Conservation (phyloP, 805 yeast genomes). For the Kluyveromyces starmeri region DNA sequence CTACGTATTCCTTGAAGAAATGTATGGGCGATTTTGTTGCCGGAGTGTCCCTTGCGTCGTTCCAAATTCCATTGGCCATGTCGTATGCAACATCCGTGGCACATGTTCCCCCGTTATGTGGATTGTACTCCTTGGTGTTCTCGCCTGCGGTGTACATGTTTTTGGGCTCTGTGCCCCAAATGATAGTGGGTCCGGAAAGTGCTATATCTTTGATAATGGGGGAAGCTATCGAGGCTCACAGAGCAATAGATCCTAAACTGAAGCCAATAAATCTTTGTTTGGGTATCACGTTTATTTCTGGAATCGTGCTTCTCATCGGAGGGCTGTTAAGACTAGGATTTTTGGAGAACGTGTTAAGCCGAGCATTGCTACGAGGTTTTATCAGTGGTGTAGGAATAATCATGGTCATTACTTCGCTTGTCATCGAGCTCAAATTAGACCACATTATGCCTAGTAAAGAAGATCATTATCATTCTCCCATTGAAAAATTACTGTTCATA, state of each 20-base stretch:
- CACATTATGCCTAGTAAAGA: conserved; percentile 37
- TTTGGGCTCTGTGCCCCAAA: conserved; percentile 78
- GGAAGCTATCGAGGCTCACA: conserved; percentile 55
- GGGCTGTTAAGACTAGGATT: conserved; percentile 84
- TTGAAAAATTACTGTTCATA: conserved; percentile 57
- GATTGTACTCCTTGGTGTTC: conserved; percentile 64
- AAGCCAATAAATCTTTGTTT: conserved; percentile 51
- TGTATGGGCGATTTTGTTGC: conserved; percentile 63
- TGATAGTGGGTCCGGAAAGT: conserved; percentile 90
- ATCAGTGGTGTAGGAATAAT: conserved; percentile 78
- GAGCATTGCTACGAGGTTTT: conserved; percentile 72
- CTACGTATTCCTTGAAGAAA: conserved; percentile 34
- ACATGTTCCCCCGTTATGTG: conserved; percentile 73
- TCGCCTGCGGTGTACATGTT: conserved; percentile 73
- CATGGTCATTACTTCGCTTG: conserved; percentile 68
- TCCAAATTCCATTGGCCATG: conserved; percentile 76
- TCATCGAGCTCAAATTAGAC: conserved; percentile 63
- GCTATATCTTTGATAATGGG: conserved; percentile 80
- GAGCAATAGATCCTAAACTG: conserved; percentile 35
- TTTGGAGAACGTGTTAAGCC: conserved; percentile 68
- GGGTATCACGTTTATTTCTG: conserved; percentile 65
- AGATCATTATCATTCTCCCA: conserved; percentile 58
- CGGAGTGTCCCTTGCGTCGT: conserved; percentile 81
- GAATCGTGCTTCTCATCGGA: conserved; percentile 58
- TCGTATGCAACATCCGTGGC: conserved; percentile 75